Conservation (phyloP, 768 basidiomycete genomes). For the Ramaria sp. region DNA sequence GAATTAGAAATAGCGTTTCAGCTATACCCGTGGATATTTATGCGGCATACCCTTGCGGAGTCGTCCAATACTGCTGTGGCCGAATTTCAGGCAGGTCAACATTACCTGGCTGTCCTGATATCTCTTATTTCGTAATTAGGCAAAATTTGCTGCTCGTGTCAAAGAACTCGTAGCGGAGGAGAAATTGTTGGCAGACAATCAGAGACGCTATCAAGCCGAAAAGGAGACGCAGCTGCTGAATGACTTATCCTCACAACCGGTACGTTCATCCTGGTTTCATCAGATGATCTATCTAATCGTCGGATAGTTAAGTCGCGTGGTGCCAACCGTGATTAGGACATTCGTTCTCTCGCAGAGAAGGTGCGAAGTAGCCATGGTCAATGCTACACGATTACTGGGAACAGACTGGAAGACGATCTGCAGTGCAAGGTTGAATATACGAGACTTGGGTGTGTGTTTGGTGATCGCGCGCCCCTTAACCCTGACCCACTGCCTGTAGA, state of each 20-base stretch:
- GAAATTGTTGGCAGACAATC: constrained; percentile 30
- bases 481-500: neutral
- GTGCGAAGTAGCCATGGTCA: neutral
- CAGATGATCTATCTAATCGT: neutral
- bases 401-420: neutral
- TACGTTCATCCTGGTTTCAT: constrained; percentile 5
- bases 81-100: constrained; percentile 22
- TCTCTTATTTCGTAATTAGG: constrained; percentile 16
- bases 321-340: neutral
- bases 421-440: neutral
- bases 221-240: constrained; percentile 34
- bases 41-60: constrained; percentile 46
- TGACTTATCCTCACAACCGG: constrained; percentile 30
- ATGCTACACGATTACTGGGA: neutral
- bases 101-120: neutral
- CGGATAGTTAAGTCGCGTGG: neutral
- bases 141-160: constrained; percentile 25
- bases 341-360: neutral
- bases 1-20: constrained; percentile 34
- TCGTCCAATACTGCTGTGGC: constrained; percentile 33
- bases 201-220: constrained; percentile 34
- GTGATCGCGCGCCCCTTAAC: neutral
- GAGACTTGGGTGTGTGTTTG: neutral
- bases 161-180: constrained; percentile 29
- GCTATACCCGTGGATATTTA: constrained; percentile 48